Conservation (phyloP, 2,329 filamentous ascomycete species). For the Curvularia sp. region DNA sequence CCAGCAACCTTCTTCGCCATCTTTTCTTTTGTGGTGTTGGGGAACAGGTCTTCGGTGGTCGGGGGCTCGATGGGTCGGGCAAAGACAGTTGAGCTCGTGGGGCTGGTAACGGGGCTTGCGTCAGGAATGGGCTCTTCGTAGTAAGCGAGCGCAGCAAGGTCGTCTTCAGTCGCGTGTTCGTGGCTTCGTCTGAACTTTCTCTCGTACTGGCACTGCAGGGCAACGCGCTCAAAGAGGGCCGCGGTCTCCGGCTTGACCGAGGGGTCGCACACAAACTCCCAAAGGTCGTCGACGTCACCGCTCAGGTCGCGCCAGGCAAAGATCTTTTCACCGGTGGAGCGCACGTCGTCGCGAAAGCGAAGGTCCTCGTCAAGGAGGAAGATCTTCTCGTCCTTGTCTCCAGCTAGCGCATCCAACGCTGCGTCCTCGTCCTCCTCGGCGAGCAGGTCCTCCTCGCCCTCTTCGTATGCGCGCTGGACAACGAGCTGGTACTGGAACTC, state of each 20-base stretch:
- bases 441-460: conserved; percentile 91
- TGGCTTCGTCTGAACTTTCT: conserved; percentile 85
- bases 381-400: conserved; percentile 94
- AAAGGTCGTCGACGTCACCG: conserved; percentile 92
- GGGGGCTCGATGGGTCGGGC: conserved; percentile 39
- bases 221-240: conserved; percentile 79
- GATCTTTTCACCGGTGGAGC: conserved; percentile 81
- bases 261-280: conserved; percentile 93
- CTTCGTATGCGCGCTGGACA: conserved; percentile 93
- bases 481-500: conserved; percentile 98
- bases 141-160: conserved; percentile 85
- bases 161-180: conserved; percentile 79
- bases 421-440: conserved; percentile 89
- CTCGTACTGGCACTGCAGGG: conserved; percentile 96
- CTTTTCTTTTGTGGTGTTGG: conserved; percentile 49
- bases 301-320: conserved; percentile 95
- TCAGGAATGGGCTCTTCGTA: conserved; percentile 67
- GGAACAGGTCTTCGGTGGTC: conserved; percentile 45
- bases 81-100: conserved; percentile 50
- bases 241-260: conserved; percentile 74
- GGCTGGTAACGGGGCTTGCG: conserved; percentile 64
- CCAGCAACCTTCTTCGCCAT: conserved; percentile 54
- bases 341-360: conserved; percentile 83
- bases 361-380: conserved; percentile 94
- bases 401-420: conserved; percentile 73